phyloP scores from a whole-genome alignment of 768 basidiomycete genomes.

The Calocera cornea region DNA sequence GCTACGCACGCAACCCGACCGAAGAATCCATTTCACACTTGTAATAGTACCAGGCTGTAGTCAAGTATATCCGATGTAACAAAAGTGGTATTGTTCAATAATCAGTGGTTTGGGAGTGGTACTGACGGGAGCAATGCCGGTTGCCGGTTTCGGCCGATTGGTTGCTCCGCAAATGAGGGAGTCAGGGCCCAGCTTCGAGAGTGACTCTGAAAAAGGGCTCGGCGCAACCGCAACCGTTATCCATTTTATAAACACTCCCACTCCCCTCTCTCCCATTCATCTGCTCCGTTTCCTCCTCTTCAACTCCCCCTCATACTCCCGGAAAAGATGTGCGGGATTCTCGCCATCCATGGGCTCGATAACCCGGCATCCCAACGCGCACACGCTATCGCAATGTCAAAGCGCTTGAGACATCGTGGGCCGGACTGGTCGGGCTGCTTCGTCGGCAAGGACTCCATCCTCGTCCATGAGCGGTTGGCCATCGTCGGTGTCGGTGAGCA shows the following conservation, averaged over 20 bases:
- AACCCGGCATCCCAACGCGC: constrained; percentile 56
- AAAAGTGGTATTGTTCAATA: neutral
- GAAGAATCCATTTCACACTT: too few species aligned
- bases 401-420: constrained; percentile 82
- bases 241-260: neutral
- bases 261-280: neutral
- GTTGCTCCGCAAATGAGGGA: neutral
- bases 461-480: constrained; percentile 92
- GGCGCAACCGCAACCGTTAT: neutral
- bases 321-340: constrained; percentile 73
- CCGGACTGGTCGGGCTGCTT: constrained; percentile 98
- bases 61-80: too few species aligned
- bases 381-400: constrained; percentile 71
- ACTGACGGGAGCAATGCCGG: neutral
- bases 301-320: constrained; percentile 6
- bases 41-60: too few species aligned
- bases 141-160: neutral
- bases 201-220: neutral
- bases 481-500: constrained; percentile 87
- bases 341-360: constrained; percentile 69
- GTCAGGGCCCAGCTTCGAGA: neutral
- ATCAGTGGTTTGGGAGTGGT: too few species aligned
- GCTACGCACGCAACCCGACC: too few species aligned
- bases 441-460: constrained; percentile 64
- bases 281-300: neutral